Evolutionary conservation across 305 asterid species (phyloP), one percentile per base, ranked within the genome.

Genomic region (Vinca major): DNA sequence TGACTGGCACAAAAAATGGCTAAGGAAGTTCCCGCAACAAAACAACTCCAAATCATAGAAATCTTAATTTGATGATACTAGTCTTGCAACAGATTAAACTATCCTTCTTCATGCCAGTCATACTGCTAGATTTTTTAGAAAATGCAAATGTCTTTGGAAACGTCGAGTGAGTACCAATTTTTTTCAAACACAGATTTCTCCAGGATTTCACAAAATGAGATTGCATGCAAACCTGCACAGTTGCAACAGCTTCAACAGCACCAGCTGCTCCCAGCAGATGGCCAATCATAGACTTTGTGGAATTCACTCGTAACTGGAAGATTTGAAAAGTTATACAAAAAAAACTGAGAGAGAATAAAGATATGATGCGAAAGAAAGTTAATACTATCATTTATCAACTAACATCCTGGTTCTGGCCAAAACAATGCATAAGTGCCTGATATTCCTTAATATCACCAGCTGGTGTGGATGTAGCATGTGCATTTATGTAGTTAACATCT

Each of bases 241-340:
- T 84, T 71, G 96, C 94, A 77, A 91, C 84, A 72, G 97, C 97
- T 80, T 91, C 97, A 69, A 91, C 96, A 65, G 92, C 96, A 78
- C 97, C 97, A 81, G 96, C 90, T 75, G 92, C 95, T 33, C 97
- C 97, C 61, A 91, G 88, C 49, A 91, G 80, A 81, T 91, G 97
- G 57, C 97, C 97, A 4, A 81, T 86, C 95, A 91, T 91, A 67
- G 97, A 91, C 77, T 91, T 91, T 63, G 95, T 87, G 52, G 97
- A 89, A 86, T 89, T 89, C 85, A 91, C 88, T 65, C 80, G 82
- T 76, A 91, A 83, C 96, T 91, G 89, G 64, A 82, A 63, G 65
- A 68, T n/a, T 39, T 40, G 45, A 62, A 70, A 40, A 64, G 44
- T 17, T 64, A 72, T 74, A 73, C 20, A 68, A 70, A 51, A 52